Percentiles rank a stretch among this genome's conserved stretches.
phyloP scores from a whole-genome alignment of 805 yeast genomes.

The Ogataea pini region DNA sequence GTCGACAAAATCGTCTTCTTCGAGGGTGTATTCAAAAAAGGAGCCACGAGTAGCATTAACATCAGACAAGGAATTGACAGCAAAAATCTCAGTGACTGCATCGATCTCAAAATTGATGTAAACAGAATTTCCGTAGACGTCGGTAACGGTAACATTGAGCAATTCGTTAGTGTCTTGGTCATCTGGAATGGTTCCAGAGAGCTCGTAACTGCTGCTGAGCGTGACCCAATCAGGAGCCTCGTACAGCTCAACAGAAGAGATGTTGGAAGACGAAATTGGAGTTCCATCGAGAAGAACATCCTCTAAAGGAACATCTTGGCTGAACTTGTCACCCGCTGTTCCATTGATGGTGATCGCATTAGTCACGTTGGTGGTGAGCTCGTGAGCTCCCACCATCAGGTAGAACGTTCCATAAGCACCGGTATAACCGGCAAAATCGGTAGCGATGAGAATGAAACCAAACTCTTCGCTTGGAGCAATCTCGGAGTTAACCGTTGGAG shows the following conservation, averaged over 20 bases:
- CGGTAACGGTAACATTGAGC: slow-evolving; percentile 59
- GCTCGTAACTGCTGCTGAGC: slow-evolving; percentile 40
- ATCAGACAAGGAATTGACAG: slow-evolving; percentile 50
- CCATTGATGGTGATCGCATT: slow-evolving; percentile 63
- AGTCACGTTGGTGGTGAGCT: slow-evolving; percentile 65
- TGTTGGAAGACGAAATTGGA: slow-evolving; percentile 47
- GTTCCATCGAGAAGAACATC: slow-evolving; percentile 65
- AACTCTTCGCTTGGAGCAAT: slow-evolving; percentile 85
- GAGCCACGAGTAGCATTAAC: slow-evolving; percentile 69
- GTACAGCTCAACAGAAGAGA: slow-evolving; percentile 51
- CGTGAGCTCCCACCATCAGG: slow-evolving; percentile 86
- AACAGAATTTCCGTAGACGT: slow-evolving; percentile 60
- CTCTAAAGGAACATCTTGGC: slow-evolving; percentile 60
- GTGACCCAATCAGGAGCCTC: slow-evolving; percentile 64
- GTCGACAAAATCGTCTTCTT: slow-evolving; percentile 58
- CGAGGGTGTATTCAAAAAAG: slow-evolving; percentile 57
- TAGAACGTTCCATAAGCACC: slow-evolving; percentile 71
- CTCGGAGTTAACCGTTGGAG: slow-evolving; percentile 81
- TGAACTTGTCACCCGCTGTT: slow-evolving; percentile 57
- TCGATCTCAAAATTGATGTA: slow-evolving; percentile 58
- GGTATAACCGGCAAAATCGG: slow-evolving; percentile 74
- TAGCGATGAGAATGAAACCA: slow-evolving; percentile 70
- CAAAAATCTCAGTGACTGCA: slow-evolving; percentile 55
- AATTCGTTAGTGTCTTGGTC: slow-evolving; percentile 38
- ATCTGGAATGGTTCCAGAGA: slow-evolving; percentile 60